Percentiles rank a stretch among this genome's conserved stretches.
These are phyloP conservation scores for Madurella mycetomatis DNA, from an alignment of 2,329 filamentous ascomycete species.

Conservation along the genomic window DNA sequence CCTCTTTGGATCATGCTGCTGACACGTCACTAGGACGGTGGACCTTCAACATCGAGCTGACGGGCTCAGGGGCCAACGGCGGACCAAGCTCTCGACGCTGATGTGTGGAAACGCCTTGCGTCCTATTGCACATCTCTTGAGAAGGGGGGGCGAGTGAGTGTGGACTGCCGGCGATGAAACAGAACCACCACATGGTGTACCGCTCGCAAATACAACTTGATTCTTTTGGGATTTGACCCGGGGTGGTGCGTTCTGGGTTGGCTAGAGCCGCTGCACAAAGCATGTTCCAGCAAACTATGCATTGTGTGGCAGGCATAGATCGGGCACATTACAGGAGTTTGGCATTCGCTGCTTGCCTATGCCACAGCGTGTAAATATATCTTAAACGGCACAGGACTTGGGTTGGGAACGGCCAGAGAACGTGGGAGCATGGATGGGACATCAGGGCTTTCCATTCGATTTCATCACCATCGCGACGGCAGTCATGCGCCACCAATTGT, in stretches of 20 bases:
- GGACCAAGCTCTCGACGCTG: slow-evolving; percentile 27
- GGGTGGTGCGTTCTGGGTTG: slow-evolving; percentile 9
- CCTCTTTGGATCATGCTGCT: slow-evolving; percentile 21
- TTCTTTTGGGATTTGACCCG: background rate
- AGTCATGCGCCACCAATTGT: no score
- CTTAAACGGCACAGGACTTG: slow-evolving; percentile 1
- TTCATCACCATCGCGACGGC: no score
- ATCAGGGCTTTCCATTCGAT: no score
- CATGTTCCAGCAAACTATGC: background rate
- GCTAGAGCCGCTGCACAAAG: background rate
- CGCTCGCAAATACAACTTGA: background rate
- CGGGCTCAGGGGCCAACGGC: slow-evolving; percentile 15
- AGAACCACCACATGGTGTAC: background rate
- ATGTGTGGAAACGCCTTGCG: background rate
- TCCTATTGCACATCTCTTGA: background rate
- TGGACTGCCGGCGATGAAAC: background rate
- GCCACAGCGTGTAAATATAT: background rate
- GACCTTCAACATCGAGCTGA: slow-evolving; percentile 41
- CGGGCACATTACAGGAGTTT: slow-evolving; percentile 15
- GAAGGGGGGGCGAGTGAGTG: background rate
- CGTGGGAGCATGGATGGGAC: background rate
- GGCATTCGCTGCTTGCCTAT: background rate
- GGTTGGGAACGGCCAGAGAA: background rate
- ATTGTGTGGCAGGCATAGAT: slow-evolving; percentile 10
- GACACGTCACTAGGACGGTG: slow-evolving; percentile 38